Conservation (phyloP, 2,329 filamentous ascomycete species). For the Periconia macrospinosa region DNA sequence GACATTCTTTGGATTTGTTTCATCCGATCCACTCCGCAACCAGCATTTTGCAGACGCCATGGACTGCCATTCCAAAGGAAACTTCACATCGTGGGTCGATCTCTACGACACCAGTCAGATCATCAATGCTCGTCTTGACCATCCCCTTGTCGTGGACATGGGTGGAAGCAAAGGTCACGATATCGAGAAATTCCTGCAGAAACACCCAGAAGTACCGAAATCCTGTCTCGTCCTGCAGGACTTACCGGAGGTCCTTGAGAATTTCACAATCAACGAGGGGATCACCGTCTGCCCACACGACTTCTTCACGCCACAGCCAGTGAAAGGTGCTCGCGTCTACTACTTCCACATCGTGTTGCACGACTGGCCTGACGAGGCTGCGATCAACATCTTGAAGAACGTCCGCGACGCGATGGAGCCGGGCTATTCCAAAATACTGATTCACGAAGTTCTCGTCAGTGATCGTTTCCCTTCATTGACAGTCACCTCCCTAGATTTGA, state of each 20-base stretch:
- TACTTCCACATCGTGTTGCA: slow-evolving; percentile 11
- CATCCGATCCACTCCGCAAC: too few relatives aligned
- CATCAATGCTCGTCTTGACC: too few relatives aligned
- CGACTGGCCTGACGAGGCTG: slow-evolving; percentile 11
- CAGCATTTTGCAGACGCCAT: too few relatives aligned
- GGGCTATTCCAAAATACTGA: slow-evolving; percentile 5
- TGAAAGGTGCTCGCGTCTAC: slow-evolving; percentile 7
- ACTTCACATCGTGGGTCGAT: too few relatives aligned
- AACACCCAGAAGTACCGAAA: slow-evolving; percentile 6
- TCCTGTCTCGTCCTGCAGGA: slow-evolving; percentile 26
- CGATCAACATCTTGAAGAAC: slow-evolving; percentile 10
- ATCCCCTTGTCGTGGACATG: slow-evolving; percentile 14
- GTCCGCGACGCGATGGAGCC: slow-evolving; percentile 6
- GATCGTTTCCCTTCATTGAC: too few relatives aligned
- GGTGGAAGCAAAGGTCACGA: slow-evolving; percentile 15
- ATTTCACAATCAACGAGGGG: slow-evolving; percentile 11
- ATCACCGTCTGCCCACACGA: slow-evolving; percentile 20
- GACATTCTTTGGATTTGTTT: too few relatives aligned
- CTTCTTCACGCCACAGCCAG: slow-evolving; percentile 21
- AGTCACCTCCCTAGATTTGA: too few relatives aligned
- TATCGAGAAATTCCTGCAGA: slow-evolving; percentile 2
- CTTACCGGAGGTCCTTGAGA: slow-evolving; percentile 18
- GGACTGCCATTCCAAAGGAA: too few relatives aligned
- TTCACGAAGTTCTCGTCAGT: slow-evolving; percentile 1
- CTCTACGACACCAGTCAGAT: too few relatives aligned